Percentiles rank a stretch among this genome's conserved stretches.
Evolutionary conservation across 345 rosid genomes (phyloP).

Genomic region (Iberis pinnata): DNA sequence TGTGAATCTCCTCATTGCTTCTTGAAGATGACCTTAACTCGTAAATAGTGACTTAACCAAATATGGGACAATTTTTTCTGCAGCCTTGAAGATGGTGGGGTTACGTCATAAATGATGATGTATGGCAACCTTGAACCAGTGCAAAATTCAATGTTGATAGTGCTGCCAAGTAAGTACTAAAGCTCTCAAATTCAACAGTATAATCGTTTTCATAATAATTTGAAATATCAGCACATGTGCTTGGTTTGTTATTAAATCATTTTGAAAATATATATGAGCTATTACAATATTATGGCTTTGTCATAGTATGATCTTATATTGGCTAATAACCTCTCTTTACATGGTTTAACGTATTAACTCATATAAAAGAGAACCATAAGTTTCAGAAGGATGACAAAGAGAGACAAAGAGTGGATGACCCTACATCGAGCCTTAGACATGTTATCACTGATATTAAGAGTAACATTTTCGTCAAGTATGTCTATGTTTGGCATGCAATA

Average conservation of each 20-base stretch:
- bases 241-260: no score
- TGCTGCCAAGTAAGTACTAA: constrained; percentile 45
- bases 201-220: background rate
- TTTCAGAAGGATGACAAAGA: constrained; percentile 36
- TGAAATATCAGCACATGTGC: no score
- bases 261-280: no score
- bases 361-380: constrained; percentile 48
- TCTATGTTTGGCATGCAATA: no score
- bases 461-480: constrained; percentile 48
- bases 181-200: background rate
- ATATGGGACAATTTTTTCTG: constrained; percentile 28
- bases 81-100: no score
- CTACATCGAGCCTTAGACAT: constrained; percentile 49
- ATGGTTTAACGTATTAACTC: constrained; percentile 30
- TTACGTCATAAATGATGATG: constrained; percentile 67
- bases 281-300: no score
- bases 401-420: constrained; percentile 29
- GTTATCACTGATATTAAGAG: constrained; percentile 49
- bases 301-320: no score
- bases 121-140: constrained; percentile 56
- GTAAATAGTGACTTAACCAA: background rate
- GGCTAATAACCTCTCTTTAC: background rate
- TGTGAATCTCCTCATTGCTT: no score
- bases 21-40: background rate
- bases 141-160: constrained; percentile 43